Base-by-base conservation (phyloP, 495 filamentous ascomycete species). In the Bacidia rubella region DNA sequence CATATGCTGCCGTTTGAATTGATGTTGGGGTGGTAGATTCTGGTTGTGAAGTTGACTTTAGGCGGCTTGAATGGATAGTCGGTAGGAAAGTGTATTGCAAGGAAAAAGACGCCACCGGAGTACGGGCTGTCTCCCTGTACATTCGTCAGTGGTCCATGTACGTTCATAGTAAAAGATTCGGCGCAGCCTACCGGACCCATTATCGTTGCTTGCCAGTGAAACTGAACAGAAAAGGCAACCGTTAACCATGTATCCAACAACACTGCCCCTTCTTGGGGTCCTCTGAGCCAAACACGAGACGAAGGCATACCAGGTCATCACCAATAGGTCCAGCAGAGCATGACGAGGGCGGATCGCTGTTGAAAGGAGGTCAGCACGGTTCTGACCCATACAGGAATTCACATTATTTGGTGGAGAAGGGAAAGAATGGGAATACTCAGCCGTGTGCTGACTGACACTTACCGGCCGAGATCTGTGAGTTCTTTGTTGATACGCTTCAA, bases 401-500 rank as follows among this genome's bases (percentile, higher is more conserved):
- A 35, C 15, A 35, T 15, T 7, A 5, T 15, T 5, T 35, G 29
- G 29, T 35, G 15, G 7, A 35, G 29, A 15, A 35, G 15, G 15
- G 15, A 5, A 35, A 15, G 29, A 15, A 35, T 35, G 29, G 5
- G 15, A 35, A 35, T 35, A 15, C 5, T 35, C 29, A 35, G 29
- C 29, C 29, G 7, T 35, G 7, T 15, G 29, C 29, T 35, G 29
- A 35, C 29, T 35, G 5, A 52, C 2, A 25, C 47, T 50, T 95
- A 98, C 90, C 92, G 88, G 75, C 92, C 92, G 66, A 98, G 82
- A 66, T 98, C 92, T 74, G 88, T 86, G 73, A 98, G 85, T 79
- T 98, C 92, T 83, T 97, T 98, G 82, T 95, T 96, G 76, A 98
- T 98, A 70, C 92, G 80, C 87, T 98, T 98, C 66, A 98, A 83